These are phyloP conservation scores for Leishmania amazonensis DNA, from an alignment of 208 protist species.

Conservation along the genomic window DNA sequence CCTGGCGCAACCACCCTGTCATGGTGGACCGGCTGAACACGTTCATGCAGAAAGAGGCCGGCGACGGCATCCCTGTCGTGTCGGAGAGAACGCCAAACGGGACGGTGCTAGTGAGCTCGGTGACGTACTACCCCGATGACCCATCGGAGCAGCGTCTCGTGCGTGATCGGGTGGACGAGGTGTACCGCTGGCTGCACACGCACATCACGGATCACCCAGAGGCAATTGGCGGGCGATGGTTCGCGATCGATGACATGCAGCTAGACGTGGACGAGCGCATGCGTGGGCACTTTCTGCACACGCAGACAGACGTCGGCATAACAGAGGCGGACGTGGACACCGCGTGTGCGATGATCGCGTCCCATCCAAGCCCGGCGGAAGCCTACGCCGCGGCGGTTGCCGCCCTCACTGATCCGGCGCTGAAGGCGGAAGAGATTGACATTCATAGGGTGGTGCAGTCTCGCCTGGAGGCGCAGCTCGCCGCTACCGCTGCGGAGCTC, in stretches of 20 bases:
- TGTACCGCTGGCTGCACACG: constrained; percentile 73
- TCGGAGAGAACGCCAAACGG: constrained; percentile 70
- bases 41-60: constrained; percentile 46
- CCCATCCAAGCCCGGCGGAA: constrained; percentile 36
- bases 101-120: constrained; percentile 62
- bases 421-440: constrained; percentile 73
- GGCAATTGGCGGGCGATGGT: constrained; percentile 79
- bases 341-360: constrained; percentile 37
- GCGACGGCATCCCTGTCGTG: constrained; percentile 47
- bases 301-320: constrained; percentile 69
- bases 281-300: constrained; percentile 80
- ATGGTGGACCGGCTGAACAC: constrained; percentile 74
- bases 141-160: constrained; percentile 79
- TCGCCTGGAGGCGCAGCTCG: constrained; percentile 37
- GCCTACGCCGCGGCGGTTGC: constrained; percentile 35
- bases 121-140: constrained; percentile 83
- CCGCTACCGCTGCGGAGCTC: constrained; percentile 23
- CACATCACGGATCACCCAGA: constrained; percentile 75
- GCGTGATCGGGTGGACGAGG: constrained; percentile 84
- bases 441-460: constrained; percentile 53
- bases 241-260: constrained; percentile 90
- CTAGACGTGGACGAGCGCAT: constrained; percentile 83
- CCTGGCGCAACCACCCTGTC: constrained; percentile 75
- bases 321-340: constrained; percentile 53
- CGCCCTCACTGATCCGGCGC: constrained; percentile 54